Evolutionary conservation across 257 asterid genomes (phyloP).

Genomic region (Jasminum sambac): DNA sequence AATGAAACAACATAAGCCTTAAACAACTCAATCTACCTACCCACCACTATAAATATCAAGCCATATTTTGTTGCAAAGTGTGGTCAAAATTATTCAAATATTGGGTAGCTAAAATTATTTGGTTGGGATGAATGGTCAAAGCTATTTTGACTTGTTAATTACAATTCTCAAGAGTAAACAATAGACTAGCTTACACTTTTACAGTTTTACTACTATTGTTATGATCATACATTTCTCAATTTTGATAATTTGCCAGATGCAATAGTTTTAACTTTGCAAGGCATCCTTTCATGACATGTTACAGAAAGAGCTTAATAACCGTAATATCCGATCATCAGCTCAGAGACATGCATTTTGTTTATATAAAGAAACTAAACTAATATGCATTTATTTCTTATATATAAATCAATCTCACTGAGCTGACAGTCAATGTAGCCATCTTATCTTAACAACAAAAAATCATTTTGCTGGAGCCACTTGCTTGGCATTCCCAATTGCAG

Average conservation of each 20-base stretch:
- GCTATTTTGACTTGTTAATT: too few relatives aligned
- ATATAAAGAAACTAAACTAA: not conserved
- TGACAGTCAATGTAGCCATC: not conserved
- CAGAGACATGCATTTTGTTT: not conserved
- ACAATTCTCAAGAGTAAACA: too few relatives aligned
- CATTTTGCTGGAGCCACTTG: conserved; percentile 26
- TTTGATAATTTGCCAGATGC: not conserved
- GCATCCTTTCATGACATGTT: not conserved
- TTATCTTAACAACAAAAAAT: not conserved
- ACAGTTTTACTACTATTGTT: too few relatives aligned
- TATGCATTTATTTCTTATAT: not conserved
- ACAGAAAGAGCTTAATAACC: not conserved
- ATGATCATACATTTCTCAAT: too few relatives aligned
- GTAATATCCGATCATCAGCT: not conserved
- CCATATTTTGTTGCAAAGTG: too few relatives aligned
- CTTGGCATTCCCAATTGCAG: conserved; percentile 44
- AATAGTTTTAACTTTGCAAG: not conserved
- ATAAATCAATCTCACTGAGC: not conserved
- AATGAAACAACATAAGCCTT: too few relatives aligned
- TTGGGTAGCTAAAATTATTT: too few relatives aligned
- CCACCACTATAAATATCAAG: too few relatives aligned
- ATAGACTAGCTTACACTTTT: too few relatives aligned
- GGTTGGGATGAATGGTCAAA: too few relatives aligned
- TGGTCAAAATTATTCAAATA: too few relatives aligned
- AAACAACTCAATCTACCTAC: too few relatives aligned